Percentiles rank a stretch among this genome's conserved stretches.
Conservation (phyloP, 78 protist species). For the Bodo saltans region DNA sequence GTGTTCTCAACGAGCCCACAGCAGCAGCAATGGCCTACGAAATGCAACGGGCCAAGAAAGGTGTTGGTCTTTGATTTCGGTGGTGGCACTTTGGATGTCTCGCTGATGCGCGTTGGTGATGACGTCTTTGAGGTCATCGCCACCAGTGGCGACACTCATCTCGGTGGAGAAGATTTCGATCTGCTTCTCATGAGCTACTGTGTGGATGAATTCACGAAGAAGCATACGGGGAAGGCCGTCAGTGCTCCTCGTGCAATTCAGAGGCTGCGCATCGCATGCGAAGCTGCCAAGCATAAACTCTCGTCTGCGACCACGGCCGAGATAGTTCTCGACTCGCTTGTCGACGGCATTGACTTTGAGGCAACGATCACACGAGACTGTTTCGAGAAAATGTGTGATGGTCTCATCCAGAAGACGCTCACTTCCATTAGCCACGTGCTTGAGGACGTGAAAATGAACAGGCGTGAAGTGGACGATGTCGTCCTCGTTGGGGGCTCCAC, state of each 20-base stretch:
- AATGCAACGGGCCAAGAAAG: conserved; percentile 33
- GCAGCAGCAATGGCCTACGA: conserved; percentile 85
- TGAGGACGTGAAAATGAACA: conserved; percentile 45
- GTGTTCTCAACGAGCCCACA: conserved; percentile 81
- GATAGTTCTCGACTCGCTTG: conserved; percentile 61
- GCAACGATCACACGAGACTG: conserved; percentile 34
- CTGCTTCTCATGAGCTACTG: conserved; percentile 47
- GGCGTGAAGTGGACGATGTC: conserved; percentile 25
- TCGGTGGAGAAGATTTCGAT: conserved; percentile 84
- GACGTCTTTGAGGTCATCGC: conserved; percentile 96
- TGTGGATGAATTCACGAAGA: conserved; percentile 60
- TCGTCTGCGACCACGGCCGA: conserved; percentile 41
- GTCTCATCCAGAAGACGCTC: conserved; percentile 30
- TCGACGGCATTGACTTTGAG: conserved; percentile 57
- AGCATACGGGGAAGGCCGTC: conserved; percentile 69
- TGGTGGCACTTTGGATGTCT: conserved; percentile 79
- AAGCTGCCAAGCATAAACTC: conserved; percentile 81
- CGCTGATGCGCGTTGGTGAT: conserved; percentile 63
- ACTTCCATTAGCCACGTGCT: conserved; percentile 67
- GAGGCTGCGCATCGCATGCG: conserved; percentile 84
- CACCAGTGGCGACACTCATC: conserved; percentile 79
- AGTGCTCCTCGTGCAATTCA: conserved; percentile 67
- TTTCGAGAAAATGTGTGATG: conserved; percentile 40
- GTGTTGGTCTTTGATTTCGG: conserved; percentile 73
- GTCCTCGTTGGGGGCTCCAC: conserved; percentile 58